Evolutionary conservation across 2,329 filamentous ascomycete genomes (phyloP), one percentile per base, ranked within the genome.

Genomic region (Aspergillus versicolor): DNA sequence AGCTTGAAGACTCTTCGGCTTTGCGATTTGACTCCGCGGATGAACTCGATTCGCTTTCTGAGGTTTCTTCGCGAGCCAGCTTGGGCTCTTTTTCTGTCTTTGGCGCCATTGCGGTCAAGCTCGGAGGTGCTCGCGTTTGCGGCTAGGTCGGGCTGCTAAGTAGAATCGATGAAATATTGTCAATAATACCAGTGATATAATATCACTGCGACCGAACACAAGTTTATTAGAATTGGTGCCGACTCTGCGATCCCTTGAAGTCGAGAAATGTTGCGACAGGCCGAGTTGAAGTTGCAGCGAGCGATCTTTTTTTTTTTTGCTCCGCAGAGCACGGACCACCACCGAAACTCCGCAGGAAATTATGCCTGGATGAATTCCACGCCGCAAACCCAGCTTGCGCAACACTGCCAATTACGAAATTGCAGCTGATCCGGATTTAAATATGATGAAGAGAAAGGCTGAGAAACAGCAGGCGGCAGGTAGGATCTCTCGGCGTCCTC

Each of bases 271-370:
- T 58, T 57, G 56, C 43, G 54, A 58, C 50, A 54, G 44, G 50
- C 42, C 37, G 41, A 54, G 54, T 47, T 52, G 22, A 47, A 52
- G 41, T 49, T 60, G 19, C 22, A 46, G 47, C 24, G 43, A 54
- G 47, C 52, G 57, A 65, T 60, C 66, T 70, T 65, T 68, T 73
- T 74, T 74, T 73, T 74, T 24, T 73, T 72, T 63, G 62, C 67
- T 74, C 71, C 67, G 67, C 71, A 64, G 67, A 64, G 73, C 73
- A 76, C 73, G 68, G 73, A 71, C 73, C 73, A 75, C 61, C 60
- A 46, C 62, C 57, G 61, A 64, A 65, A 65, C 65, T 61, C 61
- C 63, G 64, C 61, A 55, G 52, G 34, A 58, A 59, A 58, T 58
- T 54, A 52, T 57, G 44, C 13, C 32, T 30, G 5, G 22, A 43